Evolutionary conservation across 805 yeast species (phyloP).

Genomic region (Zygotorulaspora sp.): DNA sequence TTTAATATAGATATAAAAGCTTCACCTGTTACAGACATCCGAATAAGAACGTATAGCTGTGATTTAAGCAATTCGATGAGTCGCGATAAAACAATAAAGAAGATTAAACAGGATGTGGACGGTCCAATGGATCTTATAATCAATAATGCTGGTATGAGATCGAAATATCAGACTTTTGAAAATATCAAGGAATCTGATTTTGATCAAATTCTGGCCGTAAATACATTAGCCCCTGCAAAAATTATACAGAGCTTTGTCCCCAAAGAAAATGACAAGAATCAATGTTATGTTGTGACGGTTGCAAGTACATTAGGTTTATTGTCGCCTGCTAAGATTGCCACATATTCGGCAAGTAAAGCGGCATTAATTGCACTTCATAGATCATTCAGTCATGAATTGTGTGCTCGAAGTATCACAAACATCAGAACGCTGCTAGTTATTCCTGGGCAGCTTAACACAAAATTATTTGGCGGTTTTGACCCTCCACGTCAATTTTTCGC

Average conservation of each 20-base stretch:
- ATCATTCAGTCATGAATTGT: slow-evolving; percentile 67
- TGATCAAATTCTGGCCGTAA: slow-evolving; percentile 54
- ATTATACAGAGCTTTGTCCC: slow-evolving; percentile 66
- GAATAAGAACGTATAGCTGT: slow-evolving; percentile 51
- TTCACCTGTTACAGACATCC: slow-evolving; percentile 7
- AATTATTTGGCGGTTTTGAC: slow-evolving; percentile 65
- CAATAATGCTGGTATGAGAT: slow-evolving; percentile 79
- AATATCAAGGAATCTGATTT: slow-evolving; percentile 52
- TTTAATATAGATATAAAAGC: slow-evolving; percentile 26
- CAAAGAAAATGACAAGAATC: slow-evolving; percentile 42
- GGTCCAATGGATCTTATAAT: slow-evolving; percentile 54
- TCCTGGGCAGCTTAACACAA: slow-evolving; percentile 80
- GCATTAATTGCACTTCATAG: slow-evolving; percentile 82
- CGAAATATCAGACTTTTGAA: slow-evolving; percentile 45
- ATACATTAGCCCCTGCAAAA: slow-evolving; percentile 60
- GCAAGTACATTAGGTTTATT: slow-evolving; percentile 77
- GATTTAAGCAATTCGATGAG: slow-evolving; percentile 55
- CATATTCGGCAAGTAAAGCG: slow-evolving; percentile 84
- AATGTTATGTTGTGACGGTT: slow-evolving; percentile 74
- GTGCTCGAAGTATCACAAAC: slow-evolving; percentile 43
- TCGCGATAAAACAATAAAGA: slow-evolving; percentile 39
- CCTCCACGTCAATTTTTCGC: slow-evolving; percentile 77
- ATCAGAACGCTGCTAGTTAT: slow-evolving; percentile 68
- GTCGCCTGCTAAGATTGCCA: slow-evolving; percentile 70
- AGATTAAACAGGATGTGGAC: slow-evolving; percentile 46